phyloP scores from a whole-genome alignment of 1,139 yeast genomes.

The Yamadazyma sp. region DNA sequence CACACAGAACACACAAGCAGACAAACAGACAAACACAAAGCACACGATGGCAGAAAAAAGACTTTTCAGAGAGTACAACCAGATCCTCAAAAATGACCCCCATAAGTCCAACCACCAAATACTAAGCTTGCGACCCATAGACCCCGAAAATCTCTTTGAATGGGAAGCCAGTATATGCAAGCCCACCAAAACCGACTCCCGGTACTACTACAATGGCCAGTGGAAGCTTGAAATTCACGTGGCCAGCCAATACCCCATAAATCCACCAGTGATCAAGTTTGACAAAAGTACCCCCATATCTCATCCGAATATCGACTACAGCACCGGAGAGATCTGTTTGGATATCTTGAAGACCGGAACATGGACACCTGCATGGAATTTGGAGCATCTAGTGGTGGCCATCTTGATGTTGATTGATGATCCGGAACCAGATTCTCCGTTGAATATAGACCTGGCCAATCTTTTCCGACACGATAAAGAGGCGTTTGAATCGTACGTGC shows the following conservation, averaged over 20 bases:
- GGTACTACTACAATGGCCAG: constrained; percentile 47
- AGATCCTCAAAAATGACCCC: constrained; percentile 22
- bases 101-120: constrained; percentile 35
- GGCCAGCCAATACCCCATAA: constrained; percentile 60
- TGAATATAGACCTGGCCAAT: constrained; percentile 85
- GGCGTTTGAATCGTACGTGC: constrained; percentile 64
- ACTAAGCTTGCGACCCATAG: constrained; percentile 42
- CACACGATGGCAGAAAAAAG: constrained; percentile 31
- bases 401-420: constrained; percentile 65
- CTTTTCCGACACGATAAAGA: constrained; percentile 52
- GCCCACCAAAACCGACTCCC: constrained; percentile 44
- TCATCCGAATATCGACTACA: constrained; percentile 72
- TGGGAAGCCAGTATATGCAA: constrained; percentile 68
- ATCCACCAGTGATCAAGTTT: constrained; percentile 67
- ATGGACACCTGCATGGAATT: constrained; percentile 93
- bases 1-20: neutral
- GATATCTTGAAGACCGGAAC: constrained; percentile 63
- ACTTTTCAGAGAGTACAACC: constrained; percentile 28
- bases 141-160: constrained; percentile 38
- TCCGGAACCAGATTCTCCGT: constrained; percentile 86
- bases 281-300: constrained; percentile 45
- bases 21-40: neutral
- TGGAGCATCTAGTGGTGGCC: constrained; percentile 69
- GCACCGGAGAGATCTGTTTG: constrained; percentile 80
- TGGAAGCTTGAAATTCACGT: constrained; percentile 59